Percentiles rank a stretch among this genome's conserved stretches.
These are phyloP conservation scores for Bolboschoenoplectus hybrid DNA, from an alignment of 202 grass and related monocot species.

Conservation along the genomic window DNA sequence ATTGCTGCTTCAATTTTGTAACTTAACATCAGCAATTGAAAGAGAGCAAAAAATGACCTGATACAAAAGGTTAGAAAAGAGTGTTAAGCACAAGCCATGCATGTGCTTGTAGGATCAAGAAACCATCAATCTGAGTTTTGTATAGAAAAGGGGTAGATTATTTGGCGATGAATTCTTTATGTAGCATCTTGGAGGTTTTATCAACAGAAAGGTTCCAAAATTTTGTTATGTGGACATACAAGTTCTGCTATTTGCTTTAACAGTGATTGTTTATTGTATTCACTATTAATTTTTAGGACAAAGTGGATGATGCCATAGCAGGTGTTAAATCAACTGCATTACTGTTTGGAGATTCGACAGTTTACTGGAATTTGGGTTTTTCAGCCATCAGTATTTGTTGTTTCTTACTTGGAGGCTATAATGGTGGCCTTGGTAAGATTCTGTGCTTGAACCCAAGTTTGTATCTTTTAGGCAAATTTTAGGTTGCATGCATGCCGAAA, in stretches of 20 bases:
- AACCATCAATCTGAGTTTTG: background rate
- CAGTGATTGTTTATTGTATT: background rate
- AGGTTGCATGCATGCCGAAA: background rate
- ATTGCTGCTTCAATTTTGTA: background rate
- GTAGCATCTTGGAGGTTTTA: background rate
- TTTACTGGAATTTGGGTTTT: slow-evolving; percentile 52
- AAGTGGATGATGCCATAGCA: slow-evolving; percentile 48
- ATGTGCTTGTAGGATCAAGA: background rate
- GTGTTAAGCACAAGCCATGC: background rate
- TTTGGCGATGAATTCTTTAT: background rate
- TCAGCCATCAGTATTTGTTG: slow-evolving; percentile 39
- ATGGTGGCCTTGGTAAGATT: slow-evolving; percentile 38
- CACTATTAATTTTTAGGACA: slow-evolving; percentile 39
- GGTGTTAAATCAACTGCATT: slow-evolving; percentile 59
- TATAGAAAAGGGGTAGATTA: background rate
- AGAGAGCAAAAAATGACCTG: background rate
- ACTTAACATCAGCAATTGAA: background rate
- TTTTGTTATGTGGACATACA: background rate
- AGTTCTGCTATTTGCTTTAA: background rate
- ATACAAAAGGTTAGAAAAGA: background rate
- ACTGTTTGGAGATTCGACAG: slow-evolving; percentile 42
- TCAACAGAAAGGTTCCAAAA: background rate
- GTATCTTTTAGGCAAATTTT: background rate
- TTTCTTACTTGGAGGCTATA: slow-evolving; percentile 45
- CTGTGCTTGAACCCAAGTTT: background rate